phyloP scores from a whole-genome alignment of 495 filamentous ascomycete genomes.

The Penicillium diatomitis region DNA sequence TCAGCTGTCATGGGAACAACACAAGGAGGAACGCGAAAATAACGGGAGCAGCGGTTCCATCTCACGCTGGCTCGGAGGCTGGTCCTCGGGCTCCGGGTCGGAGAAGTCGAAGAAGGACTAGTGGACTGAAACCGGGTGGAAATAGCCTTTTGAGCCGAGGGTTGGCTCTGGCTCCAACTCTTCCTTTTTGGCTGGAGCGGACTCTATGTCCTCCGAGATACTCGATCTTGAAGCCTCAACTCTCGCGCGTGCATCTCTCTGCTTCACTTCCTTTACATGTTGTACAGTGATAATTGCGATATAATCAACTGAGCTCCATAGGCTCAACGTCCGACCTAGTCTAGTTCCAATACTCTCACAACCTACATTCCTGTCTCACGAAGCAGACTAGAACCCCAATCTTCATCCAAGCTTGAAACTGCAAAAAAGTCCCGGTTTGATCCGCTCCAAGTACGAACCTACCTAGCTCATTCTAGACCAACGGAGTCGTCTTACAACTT shows the following conservation, averaged over 20 bases:
- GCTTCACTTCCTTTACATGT: slow-evolving; percentile 8
- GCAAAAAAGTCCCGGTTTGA: too few relatives aligned
- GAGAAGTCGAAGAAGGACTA: slow-evolving; percentile 27
- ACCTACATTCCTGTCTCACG: slow-evolving; percentile 8
- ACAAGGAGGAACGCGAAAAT: slow-evolving; percentile 25
- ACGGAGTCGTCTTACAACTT: too few relatives aligned
- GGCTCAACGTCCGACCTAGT: too few relatives aligned
- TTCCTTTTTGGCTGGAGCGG: not conserved
- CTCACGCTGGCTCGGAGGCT: slow-evolving; percentile 12
- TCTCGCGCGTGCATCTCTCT: slow-evolving; percentile 2
- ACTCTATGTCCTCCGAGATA: too few relatives aligned
- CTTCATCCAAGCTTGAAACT: not conserved
- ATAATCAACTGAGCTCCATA: too few relatives aligned
- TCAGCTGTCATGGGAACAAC: slow-evolving; percentile 31
- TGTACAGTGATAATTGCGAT: too few relatives aligned
- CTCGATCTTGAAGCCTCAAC: not conserved
- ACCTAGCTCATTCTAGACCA: too few relatives aligned
- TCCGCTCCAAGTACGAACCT: too few relatives aligned
- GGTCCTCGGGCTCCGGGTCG: not conserved
- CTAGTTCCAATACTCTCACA: not conserved
- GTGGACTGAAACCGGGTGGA: not conserved
- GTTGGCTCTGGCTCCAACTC: not conserved
- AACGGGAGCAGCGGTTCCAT: slow-evolving; percentile 3
- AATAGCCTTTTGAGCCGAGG: not conserved
- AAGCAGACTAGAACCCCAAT: too few relatives aligned